These are phyloP conservation scores for Crassisporium funariophilum DNA, from an alignment of 768 basidiomycete genomes.

Conservation along the genomic window DNA sequence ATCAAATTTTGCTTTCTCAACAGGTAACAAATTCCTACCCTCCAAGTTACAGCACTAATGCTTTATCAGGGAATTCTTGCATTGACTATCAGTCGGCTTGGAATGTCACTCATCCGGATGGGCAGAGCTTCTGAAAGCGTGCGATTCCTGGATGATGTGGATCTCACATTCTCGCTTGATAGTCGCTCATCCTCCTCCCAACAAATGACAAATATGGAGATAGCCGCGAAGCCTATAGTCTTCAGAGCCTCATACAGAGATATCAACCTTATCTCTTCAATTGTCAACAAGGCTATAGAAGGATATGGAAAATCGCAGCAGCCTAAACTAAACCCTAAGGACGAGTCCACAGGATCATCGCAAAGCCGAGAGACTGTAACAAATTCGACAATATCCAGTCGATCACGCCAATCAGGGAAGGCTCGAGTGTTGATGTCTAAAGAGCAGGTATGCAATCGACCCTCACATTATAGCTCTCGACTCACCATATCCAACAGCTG, in stretches of 20 bases:
- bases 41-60: slow-evolving; percentile 4
- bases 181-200: slow-evolving; percentile 70
- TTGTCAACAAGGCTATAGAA: slow-evolving; percentile 84
- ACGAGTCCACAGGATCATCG: slow-evolving; percentile 6
- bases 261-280: slow-evolving; percentile 83
- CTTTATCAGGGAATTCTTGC: slow-evolving; percentile 70
- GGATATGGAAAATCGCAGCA: slow-evolving; percentile 58
- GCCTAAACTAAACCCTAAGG: slow-evolving; percentile 10
- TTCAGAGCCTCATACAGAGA: slow-evolving; percentile 96
- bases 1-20: slow-evolving; percentile 85
- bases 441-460: slow-evolving; percentile 62
- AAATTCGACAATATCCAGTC: slow-evolving; percentile 1
- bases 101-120: slow-evolving; percentile 95
- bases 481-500: slow-evolving; percentile 48
- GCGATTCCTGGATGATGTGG: slow-evolving; percentile 91
- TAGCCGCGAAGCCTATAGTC: slow-evolving; percentile 80
- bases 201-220: slow-evolving; percentile 81
- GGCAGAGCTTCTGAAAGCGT: slow-evolving; percentile 80
- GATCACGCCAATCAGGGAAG: slow-evolving; percentile 28
- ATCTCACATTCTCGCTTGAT: slow-evolving; percentile 86
- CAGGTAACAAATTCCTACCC: slow-evolving; percentile 53
- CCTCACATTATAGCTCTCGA: neutral
- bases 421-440: slow-evolving; percentile 60
- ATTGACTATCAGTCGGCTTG: slow-evolving; percentile 75
- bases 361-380: neutral